Percentiles rank a stretch among this genome's conserved stretches.
Evolutionary conservation across 768 basidiomycete species (phyloP).

Genomic region (Amanita molliuscula): DNA sequence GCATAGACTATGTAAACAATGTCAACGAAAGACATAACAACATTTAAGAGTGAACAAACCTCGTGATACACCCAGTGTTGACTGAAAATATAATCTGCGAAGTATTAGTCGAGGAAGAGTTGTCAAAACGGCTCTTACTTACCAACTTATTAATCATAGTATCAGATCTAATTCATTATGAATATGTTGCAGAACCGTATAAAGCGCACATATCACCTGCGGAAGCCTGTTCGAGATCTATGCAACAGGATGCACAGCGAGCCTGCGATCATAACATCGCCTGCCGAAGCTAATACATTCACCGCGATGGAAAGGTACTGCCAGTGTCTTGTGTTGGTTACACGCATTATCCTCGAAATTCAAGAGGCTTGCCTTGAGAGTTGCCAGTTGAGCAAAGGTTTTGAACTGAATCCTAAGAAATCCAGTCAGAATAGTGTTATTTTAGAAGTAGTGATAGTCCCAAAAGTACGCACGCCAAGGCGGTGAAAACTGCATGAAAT

Average conservation of each 20-base stretch:
- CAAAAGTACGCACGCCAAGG: conserved; percentile 21
- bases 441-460: not conserved
- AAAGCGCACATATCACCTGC: conserved; percentile 16
- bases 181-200: not conserved
- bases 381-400: conserved; percentile 22
- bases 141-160: conserved; percentile 35
- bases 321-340: not conserved
- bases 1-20: conserved; percentile 27
- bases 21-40: not conserved
- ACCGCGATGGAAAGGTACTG: conserved; percentile 30
- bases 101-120: not conserved
- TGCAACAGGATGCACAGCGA: conserved; percentile 28
- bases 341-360: not conserved
- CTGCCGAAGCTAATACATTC: conserved; percentile 30
- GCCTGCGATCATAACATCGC: conserved; percentile 34
- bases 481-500: conserved; percentile 20
- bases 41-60: conserved; percentile 11
- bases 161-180: conserved; percentile 24
- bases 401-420: conserved; percentile 17
- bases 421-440: not conserved
- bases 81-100: conserved; percentile 32
- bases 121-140: conserved; percentile 4
- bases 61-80: conserved; percentile 32
- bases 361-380: conserved; percentile 19
- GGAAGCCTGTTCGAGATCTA: conserved; percentile 35